phyloP scores from a whole-genome alignment of 768 basidiomycete genomes.

The Postia placenta region DNA sequence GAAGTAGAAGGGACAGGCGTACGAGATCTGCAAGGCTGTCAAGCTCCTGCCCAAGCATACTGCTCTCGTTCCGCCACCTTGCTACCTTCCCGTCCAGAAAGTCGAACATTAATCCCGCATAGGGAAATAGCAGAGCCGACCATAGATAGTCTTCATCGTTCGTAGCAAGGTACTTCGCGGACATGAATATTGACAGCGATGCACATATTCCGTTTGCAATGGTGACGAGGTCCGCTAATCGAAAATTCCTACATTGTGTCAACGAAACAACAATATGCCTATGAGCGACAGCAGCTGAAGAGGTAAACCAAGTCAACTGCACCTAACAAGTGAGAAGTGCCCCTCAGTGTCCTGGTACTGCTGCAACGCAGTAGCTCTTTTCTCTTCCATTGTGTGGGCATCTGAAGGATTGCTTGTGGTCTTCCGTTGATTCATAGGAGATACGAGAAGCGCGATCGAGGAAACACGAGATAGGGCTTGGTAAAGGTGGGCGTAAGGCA shows the following conservation, averaged over 20 bases:
- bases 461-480: no score
- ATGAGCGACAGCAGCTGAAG: neutral
- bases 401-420: constrained; percentile 26
- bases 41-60: constrained; percentile 95
- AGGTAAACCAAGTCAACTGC: neutral
- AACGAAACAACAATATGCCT: constrained; percentile 12
- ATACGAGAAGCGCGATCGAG: no score
- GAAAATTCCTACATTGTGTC: constrained; percentile 73
- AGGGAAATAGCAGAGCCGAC: constrained; percentile 82
- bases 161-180: constrained; percentile 80
- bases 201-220: constrained; percentile 99
- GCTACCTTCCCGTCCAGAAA: constrained; percentile 98
- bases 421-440: constrained; percentile 51
- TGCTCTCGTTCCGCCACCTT: constrained; percentile 91
- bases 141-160: constrained; percentile 76
- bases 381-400: constrained; percentile 16
- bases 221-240: constrained; percentile 95
- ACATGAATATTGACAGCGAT: constrained; percentile 90
- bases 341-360: constrained; percentile 88
- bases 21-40: constrained; percentile 96
- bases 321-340: constrained; percentile 98
- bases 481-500: neutral
- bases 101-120: constrained; percentile 96
- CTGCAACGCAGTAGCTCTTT: constrained; percentile 47
- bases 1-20: constrained; percentile 8